phyloP scores from a whole-genome alignment of 179 eudicot species.

The Beta lomatogona region DNA sequence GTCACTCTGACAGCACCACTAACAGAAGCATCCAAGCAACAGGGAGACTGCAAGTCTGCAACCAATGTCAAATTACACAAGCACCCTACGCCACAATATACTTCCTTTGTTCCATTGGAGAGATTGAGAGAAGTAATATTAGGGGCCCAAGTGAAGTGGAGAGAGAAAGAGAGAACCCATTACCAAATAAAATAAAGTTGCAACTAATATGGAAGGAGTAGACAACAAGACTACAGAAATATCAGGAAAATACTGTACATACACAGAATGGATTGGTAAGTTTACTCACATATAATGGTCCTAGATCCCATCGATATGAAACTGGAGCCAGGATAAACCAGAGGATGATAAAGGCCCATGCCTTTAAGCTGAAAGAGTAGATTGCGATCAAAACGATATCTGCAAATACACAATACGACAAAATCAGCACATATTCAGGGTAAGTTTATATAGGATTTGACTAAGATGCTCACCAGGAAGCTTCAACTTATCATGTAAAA shows the following conservation, averaged over 20 bases:
- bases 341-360: conserved; percentile 58
- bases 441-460: conserved; percentile 5
- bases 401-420: conserved; percentile 37
- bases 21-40: neutral
- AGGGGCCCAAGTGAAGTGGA: too few species aligned
- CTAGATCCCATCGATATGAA: conserved; percentile 80
- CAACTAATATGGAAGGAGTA: neutral
- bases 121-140: too few species aligned
- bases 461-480: conserved; percentile 67
- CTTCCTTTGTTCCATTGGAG: too few species aligned
- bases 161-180: too few species aligned
- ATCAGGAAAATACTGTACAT: neutral
- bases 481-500: conserved; percentile 69
- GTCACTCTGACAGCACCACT: neutral
- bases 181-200: too few species aligned
- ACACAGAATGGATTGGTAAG: neutral
- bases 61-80: neutral
- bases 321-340: conserved; percentile 96
- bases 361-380: conserved; percentile 83
- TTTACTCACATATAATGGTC: conserved; percentile 87
- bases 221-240: neutral
- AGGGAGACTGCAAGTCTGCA: neutral
- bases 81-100: neutral
- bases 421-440: conserved; percentile 34
- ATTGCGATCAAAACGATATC: conserved; percentile 89